phyloP scores from a whole-genome alignment of 805 yeast genomes.

The Crinitomyces ghanaensis region DNA sequence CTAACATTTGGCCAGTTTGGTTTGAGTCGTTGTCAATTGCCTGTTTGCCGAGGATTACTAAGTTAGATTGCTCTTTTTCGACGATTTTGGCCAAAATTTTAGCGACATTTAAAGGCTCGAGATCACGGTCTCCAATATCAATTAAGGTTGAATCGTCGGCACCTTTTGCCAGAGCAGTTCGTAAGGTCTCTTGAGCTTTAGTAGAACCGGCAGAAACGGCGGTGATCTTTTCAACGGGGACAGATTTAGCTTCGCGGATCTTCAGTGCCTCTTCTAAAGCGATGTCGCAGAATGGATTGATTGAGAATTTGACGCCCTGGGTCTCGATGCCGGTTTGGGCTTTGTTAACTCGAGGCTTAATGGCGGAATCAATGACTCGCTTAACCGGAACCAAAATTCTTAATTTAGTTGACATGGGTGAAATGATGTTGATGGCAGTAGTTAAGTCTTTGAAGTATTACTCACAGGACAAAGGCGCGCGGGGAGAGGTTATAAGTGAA shows the following conservation, averaged over 20 bases:
- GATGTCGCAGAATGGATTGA: slow-evolving; percentile 96
- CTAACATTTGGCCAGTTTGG: slow-evolving; percentile 95
- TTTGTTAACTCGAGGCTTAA: slow-evolving; percentile 85
- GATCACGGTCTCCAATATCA: slow-evolving; percentile 57
- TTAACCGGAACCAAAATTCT: slow-evolving; percentile 84
- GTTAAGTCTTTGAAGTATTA: too few relatives aligned
- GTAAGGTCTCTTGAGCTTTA: slow-evolving; percentile 76
- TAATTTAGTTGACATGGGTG: slow-evolving; percentile 20
- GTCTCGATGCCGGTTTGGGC: slow-evolving; percentile 76
- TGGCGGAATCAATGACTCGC: slow-evolving; percentile 87
- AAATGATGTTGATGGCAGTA: too few relatives aligned
- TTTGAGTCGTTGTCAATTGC: slow-evolving; percentile 92
- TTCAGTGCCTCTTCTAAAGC: slow-evolving; percentile 92
- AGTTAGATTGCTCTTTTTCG: slow-evolving; percentile 56
- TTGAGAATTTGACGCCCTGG: slow-evolving; percentile 80
- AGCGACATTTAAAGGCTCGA: slow-evolving; percentile 86
- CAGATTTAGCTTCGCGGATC: slow-evolving; percentile 47
- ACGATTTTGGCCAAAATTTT: slow-evolving; percentile 68
- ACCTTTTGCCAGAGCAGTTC: slow-evolving; percentile 91
- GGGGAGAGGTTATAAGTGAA: too few relatives aligned
- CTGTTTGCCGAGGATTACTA: slow-evolving; percentile 89
- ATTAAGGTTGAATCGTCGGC: slow-evolving; percentile 77
- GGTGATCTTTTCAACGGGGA: slow-evolving; percentile 66
- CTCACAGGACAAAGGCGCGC: too few relatives aligned
- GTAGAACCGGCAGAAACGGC: slow-evolving; percentile 85